Base-by-base conservation (phyloP, 2,329 filamentous ascomycete species). In the Pseudogymnoascus verrucosus region DNA sequence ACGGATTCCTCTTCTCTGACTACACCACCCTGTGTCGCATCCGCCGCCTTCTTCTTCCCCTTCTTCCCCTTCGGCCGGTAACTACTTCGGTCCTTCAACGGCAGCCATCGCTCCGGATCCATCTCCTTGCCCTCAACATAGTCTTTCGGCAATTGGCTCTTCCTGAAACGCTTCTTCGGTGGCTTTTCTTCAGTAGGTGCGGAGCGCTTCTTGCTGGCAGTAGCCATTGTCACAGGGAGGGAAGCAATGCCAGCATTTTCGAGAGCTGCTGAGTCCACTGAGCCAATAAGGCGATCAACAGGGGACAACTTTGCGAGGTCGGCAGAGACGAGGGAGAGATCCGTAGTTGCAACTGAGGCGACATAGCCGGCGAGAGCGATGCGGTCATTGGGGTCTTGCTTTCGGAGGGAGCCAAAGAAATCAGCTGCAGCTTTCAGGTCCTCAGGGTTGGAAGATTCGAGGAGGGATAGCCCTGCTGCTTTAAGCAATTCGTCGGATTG, bases 61-160 rank as follows among this genome's bases (percentile, higher is more conserved):
- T 96, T 96, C 79, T 89, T 92, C 5, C 92, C 92, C 79, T 95
- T 96, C 6, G 93, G 92, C 59, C 89, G 82, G 76, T 96, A 99
- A 42, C 86, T 90, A 69, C 90, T 95, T 64, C 95, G 84, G 74
- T 99, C 95, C 62, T 89, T 87, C 71, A 98, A 80, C 11, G 95
- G 93, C 65, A 99, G 77, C 95, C 95, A 99, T 67, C 95, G 83
- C 77, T 99, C 95, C 0, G 91, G 88, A 75, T 99, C 95, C 36
- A 90, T 84, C 68, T 86, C 87, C 80, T 92, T 96, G 69, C 82
- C 85, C 62, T 90, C 84, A 65, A 91, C 90, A 71, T 85, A 90
- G 71, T 87, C 83, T 76, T 90, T 91, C 34, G 89, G 89, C 70
- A 90, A 79, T 69, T 84, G 84, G 64, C 79, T 83, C 73, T 82